Conservation (phyloP, 306 rosid genomes). For the Coriaria nepalensis region DNA sequence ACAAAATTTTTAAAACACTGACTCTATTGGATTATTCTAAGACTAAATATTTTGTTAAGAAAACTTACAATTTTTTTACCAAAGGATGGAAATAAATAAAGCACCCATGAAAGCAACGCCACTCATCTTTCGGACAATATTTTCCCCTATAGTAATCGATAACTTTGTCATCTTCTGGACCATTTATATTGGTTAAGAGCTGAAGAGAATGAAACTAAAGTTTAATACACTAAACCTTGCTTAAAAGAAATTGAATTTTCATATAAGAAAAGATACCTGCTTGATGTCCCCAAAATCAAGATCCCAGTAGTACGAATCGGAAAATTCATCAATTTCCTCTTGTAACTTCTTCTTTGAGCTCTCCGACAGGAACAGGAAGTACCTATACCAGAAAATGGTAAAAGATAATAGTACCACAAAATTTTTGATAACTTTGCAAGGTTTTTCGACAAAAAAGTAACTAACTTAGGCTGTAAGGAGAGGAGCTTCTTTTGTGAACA, state of each 20-base stretch:
- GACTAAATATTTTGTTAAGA: neutral
- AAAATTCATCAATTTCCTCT: slow-evolving; percentile 78
- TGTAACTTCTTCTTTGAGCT: slow-evolving; percentile 56
- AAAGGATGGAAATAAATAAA: slow-evolving; percentile 42
- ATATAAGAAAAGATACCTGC: slow-evolving; percentile 29
- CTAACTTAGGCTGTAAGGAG: slow-evolving; percentile 69
- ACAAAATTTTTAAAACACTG: slow-evolving; percentile 3
- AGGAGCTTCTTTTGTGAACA: slow-evolving; percentile 53
- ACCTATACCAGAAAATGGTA: slow-evolving; percentile 27
- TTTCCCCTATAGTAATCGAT: slow-evolving; percentile 56
- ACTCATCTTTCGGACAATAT: slow-evolving; percentile 63
- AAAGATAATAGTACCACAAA: slow-evolving; percentile 2
- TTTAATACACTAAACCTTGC: neutral
- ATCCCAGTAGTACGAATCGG: slow-evolving; percentile 74
- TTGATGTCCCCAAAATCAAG: slow-evolving; percentile 57
- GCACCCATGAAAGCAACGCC: slow-evolving; percentile 62
- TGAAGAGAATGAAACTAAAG: slow-evolving; percentile 25
- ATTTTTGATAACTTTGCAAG: no score
- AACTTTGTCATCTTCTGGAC: slow-evolving; percentile 30
- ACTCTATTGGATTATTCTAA: slow-evolving; percentile 1
- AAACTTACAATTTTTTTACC: slow-evolving; percentile 48
- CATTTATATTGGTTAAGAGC: slow-evolving; percentile 50
- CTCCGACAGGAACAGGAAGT: slow-evolving; percentile 63
- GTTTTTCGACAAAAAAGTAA: slow-evolving; percentile 10
- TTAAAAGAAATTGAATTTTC: neutral